Conservation (phyloP, 2,329 filamentous ascomycete genomes). For the Emydomyces testavorans region DNA sequence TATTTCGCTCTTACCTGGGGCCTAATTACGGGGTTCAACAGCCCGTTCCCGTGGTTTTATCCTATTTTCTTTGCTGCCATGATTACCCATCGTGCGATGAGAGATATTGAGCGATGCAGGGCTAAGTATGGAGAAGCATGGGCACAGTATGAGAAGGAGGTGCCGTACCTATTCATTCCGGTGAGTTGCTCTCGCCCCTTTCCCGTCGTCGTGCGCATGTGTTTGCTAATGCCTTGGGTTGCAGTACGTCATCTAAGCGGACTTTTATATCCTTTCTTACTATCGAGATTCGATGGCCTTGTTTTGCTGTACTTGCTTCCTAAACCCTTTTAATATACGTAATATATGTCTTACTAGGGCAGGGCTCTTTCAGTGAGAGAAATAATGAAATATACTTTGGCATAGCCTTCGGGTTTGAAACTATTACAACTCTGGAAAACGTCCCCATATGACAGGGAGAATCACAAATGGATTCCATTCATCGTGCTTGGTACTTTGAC, state of each 20-base stretch:
- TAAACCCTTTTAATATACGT: neutral
- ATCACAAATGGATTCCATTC: too few relatives aligned
- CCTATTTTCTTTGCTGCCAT: conserved; percentile 67
- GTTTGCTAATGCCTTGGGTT: neutral
- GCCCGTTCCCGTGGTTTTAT: conserved; percentile 84
- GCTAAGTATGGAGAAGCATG: conserved; percentile 73
- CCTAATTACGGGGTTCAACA: conserved; percentile 67
- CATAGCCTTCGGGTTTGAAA: too few relatives aligned
- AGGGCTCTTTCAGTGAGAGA: neutral
- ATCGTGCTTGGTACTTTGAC: too few relatives aligned
- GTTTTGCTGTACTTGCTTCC: neutral
- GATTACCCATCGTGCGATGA: conserved; percentile 65
- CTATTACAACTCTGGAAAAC: too few relatives aligned
- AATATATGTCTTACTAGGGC: neutral
- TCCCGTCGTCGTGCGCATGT: neutral
- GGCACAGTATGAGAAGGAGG: conserved; percentile 65
- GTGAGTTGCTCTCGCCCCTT: conserved; percentile 30
- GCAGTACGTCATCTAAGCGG: conserved; percentile 15
- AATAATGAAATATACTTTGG: neutral
- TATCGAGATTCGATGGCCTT: neutral
- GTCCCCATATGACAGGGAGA: too few relatives aligned
- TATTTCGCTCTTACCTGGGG: conserved; percentile 71
- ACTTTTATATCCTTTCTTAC: neutral
- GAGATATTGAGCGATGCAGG: conserved; percentile 65
- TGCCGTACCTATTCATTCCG: conserved; percentile 78